Conservation (phyloP, 805 yeast species). For the Blastobotrys muscicola region DNA sequence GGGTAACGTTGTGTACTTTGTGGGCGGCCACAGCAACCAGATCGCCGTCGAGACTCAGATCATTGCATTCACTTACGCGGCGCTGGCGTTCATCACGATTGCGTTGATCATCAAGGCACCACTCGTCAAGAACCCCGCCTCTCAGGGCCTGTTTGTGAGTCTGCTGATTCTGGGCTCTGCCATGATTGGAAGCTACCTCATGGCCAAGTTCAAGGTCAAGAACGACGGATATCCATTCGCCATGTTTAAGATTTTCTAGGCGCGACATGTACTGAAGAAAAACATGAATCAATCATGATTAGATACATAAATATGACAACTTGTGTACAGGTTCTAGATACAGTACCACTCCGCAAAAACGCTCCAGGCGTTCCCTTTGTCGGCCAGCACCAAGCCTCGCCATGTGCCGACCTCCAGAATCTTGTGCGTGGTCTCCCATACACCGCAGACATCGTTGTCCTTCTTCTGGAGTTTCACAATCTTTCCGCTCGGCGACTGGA, state of each 20-base stretch:
- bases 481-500: constrained; percentile 81
- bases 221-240: constrained; percentile 68
- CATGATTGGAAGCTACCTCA: constrained; percentile 51
- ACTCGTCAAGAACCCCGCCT: constrained; percentile 33
- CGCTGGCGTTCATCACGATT: constrained; percentile 51
- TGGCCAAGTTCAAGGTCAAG: constrained; percentile 61
- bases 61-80: constrained; percentile 62
- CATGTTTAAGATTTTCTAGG: constrained; percentile 32
- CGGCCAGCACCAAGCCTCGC: constrained; percentile 74
- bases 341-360: constrained; percentile 89
- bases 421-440: constrained; percentile 51
- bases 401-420: constrained; percentile 71
- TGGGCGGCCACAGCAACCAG: constrained; percentile 65
- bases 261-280: no score
- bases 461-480: constrained; percentile 48
- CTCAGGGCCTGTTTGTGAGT: constrained; percentile 41
- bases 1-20: constrained; percentile 43
- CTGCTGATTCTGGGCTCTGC: constrained; percentile 38
- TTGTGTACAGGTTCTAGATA: constrained; percentile 17
- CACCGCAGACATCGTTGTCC: constrained; percentile 20
- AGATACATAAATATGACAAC: no score
- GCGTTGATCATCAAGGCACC: constrained; percentile 52
- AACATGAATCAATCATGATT: no score
- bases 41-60: constrained; percentile 86
- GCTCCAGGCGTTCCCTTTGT: constrained; percentile 71